Evolutionary conservation across 352 stramenopile genomes (phyloP).

Genomic region (Phytophthora lateralis): DNA sequence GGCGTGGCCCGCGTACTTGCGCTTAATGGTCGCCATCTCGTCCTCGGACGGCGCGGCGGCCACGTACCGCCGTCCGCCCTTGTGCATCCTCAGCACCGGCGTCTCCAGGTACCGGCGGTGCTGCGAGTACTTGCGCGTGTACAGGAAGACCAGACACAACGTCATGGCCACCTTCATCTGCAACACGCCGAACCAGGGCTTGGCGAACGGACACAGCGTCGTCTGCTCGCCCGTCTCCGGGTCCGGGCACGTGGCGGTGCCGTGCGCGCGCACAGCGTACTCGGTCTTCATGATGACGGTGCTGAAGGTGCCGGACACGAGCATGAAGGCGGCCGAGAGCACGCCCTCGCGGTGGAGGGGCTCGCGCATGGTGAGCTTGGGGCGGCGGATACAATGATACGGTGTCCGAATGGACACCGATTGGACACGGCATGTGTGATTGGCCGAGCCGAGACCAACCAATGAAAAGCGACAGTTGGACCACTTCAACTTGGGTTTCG

Average conservation of each 20-base stretch:
- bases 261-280: slow-evolving; percentile 67
- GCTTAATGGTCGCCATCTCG: slow-evolving; percentile 41
- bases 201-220: slow-evolving; percentile 79
- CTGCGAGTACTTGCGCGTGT: slow-evolving; percentile 59
- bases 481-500: slow-evolving; percentile 15
- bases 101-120: slow-evolving; percentile 73
- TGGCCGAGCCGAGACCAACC: not conserved
- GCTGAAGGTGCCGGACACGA: slow-evolving; percentile 83
- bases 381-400: slow-evolving; percentile 13
- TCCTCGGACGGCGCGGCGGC: slow-evolving; percentile 44
- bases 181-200: slow-evolving; percentile 86
- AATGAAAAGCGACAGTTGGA: not conserved
- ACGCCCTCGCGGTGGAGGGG: slow-evolving; percentile 42
- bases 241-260: slow-evolving; percentile 58
- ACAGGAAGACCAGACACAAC: slow-evolving; percentile 78
- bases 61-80: slow-evolving; percentile 68
- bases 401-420: not conserved
- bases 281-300: slow-evolving; percentile 89
- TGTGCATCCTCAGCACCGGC: slow-evolving; percentile 65
- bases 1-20: slow-evolving; percentile 46
- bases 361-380: slow-evolving; percentile 18
- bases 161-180: slow-evolving; percentile 89
- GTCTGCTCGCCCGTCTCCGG: slow-evolving; percentile 42
- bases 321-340: slow-evolving; percentile 68
- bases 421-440: not conserved